phyloP scores from a whole-genome alignment of 495 filamentous ascomycete genomes.

The Lasiosphaeris hirsuta region DNA sequence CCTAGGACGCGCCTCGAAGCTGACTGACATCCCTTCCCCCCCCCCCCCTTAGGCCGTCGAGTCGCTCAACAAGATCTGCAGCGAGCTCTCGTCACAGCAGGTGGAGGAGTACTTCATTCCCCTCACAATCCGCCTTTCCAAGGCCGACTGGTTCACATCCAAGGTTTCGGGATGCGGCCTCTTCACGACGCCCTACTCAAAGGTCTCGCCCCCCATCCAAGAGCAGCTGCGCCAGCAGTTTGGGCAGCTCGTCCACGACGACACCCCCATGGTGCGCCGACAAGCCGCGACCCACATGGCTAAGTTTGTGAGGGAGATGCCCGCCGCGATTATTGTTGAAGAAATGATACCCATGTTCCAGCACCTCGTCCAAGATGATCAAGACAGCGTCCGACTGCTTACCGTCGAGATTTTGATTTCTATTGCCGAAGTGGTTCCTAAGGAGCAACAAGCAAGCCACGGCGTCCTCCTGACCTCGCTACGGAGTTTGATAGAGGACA shows the following conservation, averaged over 20 bases:
- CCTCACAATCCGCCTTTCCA: conserved; percentile 87
- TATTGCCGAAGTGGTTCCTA: conserved; percentile 94
- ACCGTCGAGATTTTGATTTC: conserved; percentile 96
- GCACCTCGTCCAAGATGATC: conserved; percentile 90
- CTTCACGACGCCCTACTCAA: conserved; percentile 86
- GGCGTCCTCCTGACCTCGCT: conserved; percentile 86
- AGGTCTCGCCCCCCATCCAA: conserved; percentile 78
- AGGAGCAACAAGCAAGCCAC: conserved; percentile 95
- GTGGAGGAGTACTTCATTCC: conserved; percentile 96
- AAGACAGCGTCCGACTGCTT: conserved; percentile 93
- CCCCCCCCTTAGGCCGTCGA: conserved; percentile 73
- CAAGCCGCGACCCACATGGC: conserved; percentile 93
- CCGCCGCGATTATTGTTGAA: conserved; percentile 81
- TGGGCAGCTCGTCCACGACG: conserved; percentile 88
- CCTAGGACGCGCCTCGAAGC: background rate
- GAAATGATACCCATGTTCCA: conserved; percentile 99
- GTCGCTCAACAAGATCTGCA: conserved; percentile 97
- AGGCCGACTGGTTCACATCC: conserved; percentile 99
- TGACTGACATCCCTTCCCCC: conserved; percentile 20
- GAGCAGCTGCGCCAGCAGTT: conserved; percentile 89
- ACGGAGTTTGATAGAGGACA: conserved; percentile 92
- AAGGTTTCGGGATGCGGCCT: conserved; percentile 97
- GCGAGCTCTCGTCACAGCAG: conserved; percentile 82
- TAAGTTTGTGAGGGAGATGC: conserved; percentile 97
- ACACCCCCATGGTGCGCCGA: conserved; percentile 97